Conservation (phyloP, 139 green algal genomes). For the Micromonas commoda region DNA sequence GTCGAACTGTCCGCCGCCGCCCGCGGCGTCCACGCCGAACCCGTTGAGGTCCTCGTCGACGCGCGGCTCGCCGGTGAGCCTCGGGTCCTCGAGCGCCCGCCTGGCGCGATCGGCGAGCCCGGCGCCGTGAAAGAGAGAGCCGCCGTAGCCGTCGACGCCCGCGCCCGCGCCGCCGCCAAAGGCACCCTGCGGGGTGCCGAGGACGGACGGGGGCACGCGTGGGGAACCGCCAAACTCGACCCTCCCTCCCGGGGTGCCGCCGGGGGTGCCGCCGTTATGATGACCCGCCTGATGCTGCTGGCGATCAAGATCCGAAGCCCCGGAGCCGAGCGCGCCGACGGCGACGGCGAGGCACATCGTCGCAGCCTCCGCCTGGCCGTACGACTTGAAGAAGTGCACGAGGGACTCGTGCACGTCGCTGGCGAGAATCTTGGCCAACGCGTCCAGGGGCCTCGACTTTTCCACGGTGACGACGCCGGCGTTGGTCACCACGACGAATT, state of each 20-base stretch:
- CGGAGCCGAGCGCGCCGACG: too few relatives aligned
- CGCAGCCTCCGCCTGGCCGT: slow-evolving; percentile 66
- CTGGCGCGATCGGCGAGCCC: slow-evolving; percentile 12
- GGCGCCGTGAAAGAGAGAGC: neutral
- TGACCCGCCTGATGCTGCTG: too few relatives aligned
- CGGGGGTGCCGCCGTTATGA: too few relatives aligned
- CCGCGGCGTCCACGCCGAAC: neutral
- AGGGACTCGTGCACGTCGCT: slow-evolving; percentile 49
- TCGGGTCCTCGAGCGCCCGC: slow-evolving; percentile 51
- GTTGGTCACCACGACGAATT: slow-evolving; percentile 72
- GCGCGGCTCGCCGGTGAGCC: slow-evolving; percentile 62
- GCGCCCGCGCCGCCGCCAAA: slow-evolving; percentile 34
- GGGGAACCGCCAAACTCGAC: neutral
- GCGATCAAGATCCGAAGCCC: too few relatives aligned
- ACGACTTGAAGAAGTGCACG: slow-evolving; percentile 70
- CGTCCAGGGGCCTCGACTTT: slow-evolving; percentile 62
- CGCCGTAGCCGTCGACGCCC: neutral
- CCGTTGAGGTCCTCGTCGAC: slow-evolving; percentile 46
- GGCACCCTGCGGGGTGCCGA: slow-evolving; percentile 46
- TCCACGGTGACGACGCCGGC: slow-evolving; percentile 69
- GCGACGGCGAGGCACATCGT: slow-evolving; percentile 82
- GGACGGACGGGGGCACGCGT: slow-evolving; percentile 20
- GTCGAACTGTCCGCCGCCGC: slow-evolving; percentile 27
- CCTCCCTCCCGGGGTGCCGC: too few relatives aligned
- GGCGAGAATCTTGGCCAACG: slow-evolving; percentile 55